Conservation (phyloP, 2,329 filamentous ascomycete species). For the Drechslerella stenobrocha region DNA sequence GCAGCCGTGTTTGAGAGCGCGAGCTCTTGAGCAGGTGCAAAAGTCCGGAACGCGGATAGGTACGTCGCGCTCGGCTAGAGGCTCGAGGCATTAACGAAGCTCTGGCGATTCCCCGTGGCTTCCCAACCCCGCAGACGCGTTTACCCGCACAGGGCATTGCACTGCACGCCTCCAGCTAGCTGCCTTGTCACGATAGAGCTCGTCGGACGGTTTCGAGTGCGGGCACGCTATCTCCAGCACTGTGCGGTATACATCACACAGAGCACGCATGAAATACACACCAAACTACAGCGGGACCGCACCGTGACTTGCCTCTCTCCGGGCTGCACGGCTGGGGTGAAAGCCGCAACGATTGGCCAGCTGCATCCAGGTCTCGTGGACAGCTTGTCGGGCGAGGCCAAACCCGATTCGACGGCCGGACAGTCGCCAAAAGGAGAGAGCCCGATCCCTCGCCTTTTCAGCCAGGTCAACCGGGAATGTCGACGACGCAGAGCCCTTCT, state of each 20-base stretch:
- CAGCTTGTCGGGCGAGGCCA: slow-evolving; percentile 12
- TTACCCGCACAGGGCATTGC: slow-evolving; percentile 11
- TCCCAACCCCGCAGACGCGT: slow-evolving; percentile 18
- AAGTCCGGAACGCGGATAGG: slow-evolving; percentile 18
- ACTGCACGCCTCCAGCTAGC: not conserved
- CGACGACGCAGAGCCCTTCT: slow-evolving; percentile 8
- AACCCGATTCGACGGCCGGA: slow-evolving; percentile 19
- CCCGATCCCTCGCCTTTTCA: slow-evolving; percentile 27
- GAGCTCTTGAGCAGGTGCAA: no score
- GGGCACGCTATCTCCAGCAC: no score
- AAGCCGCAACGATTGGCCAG: slow-evolving; percentile 13
- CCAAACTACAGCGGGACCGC: not conserved
- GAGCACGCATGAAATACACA: no score
- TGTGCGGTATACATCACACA: not conserved
- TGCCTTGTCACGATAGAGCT: not conserved
- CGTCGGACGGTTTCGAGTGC: no score
- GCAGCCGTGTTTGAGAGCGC: no score
- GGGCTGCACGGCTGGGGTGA: not conserved
- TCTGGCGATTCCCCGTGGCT: slow-evolving; percentile 18
- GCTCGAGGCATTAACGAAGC: slow-evolving; percentile 18
- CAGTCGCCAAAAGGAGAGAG: slow-evolving; percentile 12
- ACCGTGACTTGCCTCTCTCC: slow-evolving; percentile 1
- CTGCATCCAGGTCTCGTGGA: slow-evolving; percentile 23
- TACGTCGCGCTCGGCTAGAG: slow-evolving; percentile 32
- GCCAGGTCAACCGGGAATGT: slow-evolving; percentile 14